A percentile compares a stretch with the other conserved stretches of the same genome.
phyloP scores from a whole-genome alignment of 179 eudicot species.

The Silene vulgaris region DNA sequence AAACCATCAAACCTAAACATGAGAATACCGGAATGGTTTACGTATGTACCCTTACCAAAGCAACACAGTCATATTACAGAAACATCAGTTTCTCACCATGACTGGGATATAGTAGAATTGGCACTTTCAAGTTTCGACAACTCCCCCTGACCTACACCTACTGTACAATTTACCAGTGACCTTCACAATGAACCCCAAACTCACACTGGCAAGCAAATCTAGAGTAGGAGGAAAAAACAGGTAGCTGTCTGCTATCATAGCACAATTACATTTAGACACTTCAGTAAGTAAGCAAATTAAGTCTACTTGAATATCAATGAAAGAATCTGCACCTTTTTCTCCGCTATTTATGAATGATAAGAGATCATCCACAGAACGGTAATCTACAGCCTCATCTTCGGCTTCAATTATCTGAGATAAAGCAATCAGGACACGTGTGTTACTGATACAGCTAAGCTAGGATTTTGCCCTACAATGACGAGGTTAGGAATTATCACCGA shows the following conservation, averaged over 20 bases:
- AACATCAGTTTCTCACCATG: background rate
- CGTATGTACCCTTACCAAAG: background rate
- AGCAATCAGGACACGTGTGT: background rate
- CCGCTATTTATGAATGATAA: slow-evolving; percentile 70
- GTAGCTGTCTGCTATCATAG: background rate
- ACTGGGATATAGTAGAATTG: background rate
- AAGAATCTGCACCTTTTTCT: slow-evolving; percentile 22
- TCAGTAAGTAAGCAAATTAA: background rate
- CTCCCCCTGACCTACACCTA: background rate
- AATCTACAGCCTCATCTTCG: slow-evolving; percentile 61
- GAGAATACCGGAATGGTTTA: background rate
- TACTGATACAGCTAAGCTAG: background rate
- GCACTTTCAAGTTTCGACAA: background rate
- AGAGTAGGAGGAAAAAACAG: background rate
- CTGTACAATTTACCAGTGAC: slow-evolving; percentile 2
- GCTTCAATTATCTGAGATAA: slow-evolving; percentile 46
- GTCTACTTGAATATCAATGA: background rate
- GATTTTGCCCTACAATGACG: background rate
- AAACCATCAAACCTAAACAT: background rate
- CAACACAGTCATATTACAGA: background rate
- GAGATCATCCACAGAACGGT: slow-evolving; percentile 82
- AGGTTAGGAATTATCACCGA: background rate
- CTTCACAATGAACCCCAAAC: background rate
- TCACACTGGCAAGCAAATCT: slow-evolving; percentile 12
- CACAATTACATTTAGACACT: background rate